Base-by-base conservation (phyloP, 371 early-diverging fungal species). In the Fennellomyces sp. region DNA sequence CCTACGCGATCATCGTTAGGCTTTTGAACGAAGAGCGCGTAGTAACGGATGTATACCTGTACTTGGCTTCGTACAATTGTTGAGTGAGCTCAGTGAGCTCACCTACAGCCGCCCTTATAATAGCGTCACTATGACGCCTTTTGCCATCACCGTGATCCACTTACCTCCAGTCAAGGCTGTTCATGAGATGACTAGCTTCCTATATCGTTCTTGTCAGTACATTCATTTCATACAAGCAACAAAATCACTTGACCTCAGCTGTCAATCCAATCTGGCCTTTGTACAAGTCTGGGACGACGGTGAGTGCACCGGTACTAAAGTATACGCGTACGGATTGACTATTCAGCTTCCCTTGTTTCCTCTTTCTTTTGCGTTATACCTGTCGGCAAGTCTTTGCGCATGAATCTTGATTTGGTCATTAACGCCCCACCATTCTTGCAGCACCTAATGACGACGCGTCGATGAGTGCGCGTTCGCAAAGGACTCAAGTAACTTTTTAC, bases 151-250 rank as follows among this genome's bases (percentile, higher is more conserved):
- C n/a, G n/a, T n/a, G n/a, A n/a, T n/a, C n/a, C n/a, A n/a, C n/a
- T n/a, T n/a, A n/a, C n/a, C 62, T 61, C 83, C 82, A 85, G 35
- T 85, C 81, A 51, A 84, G 60, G 30, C 70, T 67, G 41, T 56
- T 58, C 86, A 84, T 82, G 47, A 85, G 58, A 56, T 83, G 85
- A 41, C 71, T 66, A 2, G 85, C 85, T 68, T 85, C 85, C 70
- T 82, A 35, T 10, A 29, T 42, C 21, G 17, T 38, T 13, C 19
- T 15, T 28, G n/a, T 19, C 26, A 38, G n/a, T 47, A 17, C 29
- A 29, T 2, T 15, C 15, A 36, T 53, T 1, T n/a, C 13, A 21
- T 35, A 27, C 1, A 47, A 15, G 26, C 5, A 48, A 48, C 26
- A 42, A 19, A n/a, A 17, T 47, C 5, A 47, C 17, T 41, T 15